phyloP scores from a whole-genome alignment of 2,329 filamentous ascomycete species.

The Zalaria sp. region DNA sequence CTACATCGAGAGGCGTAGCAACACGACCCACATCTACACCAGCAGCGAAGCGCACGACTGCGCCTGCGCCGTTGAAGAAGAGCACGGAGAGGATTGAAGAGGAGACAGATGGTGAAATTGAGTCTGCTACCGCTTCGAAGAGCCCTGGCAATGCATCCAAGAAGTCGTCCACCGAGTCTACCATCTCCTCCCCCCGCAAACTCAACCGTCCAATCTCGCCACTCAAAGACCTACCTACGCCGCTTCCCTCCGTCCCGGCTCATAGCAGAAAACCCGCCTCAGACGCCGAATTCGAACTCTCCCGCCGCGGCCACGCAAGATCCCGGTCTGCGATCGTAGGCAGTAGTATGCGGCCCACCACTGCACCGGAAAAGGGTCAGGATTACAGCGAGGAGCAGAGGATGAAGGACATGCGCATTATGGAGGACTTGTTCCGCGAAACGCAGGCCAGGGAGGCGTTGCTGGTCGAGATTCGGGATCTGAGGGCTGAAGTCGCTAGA shows the following conservation, averaged over 20 bases:
- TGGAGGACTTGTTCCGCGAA: conserved; percentile 8
- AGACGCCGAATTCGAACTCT: conserved; percentile 6
- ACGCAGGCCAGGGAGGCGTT: conserved; percentile 5
- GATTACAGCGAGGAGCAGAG: conserved; percentile 5
- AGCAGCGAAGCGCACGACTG: neutral
- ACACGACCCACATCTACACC: neutral
- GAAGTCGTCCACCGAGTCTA: neutral
- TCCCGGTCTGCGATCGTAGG: conserved; percentile 4
- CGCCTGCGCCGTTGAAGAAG: neutral
- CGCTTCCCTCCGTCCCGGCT: neutral
- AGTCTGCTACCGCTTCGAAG: neutral
- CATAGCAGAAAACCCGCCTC: neutral
- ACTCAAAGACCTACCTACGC: neutral
- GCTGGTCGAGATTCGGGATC: conserved; percentile 4
- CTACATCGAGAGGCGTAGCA: neutral
- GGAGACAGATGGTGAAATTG: neutral
- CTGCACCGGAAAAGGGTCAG: conserved; percentile 1
- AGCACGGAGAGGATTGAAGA: neutral
- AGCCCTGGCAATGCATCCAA: neutral
- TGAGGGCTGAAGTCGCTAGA: conserved; percentile 6
- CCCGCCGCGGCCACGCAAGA: conserved; percentile 3
- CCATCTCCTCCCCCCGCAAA: neutral
- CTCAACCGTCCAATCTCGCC: neutral
- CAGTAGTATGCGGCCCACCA: conserved; percentile 3
- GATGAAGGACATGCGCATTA: conserved; percentile 7